phyloP scores from a whole-genome alignment of 805 yeast genomes.

The Grigorovia transvaalensis region DNA sequence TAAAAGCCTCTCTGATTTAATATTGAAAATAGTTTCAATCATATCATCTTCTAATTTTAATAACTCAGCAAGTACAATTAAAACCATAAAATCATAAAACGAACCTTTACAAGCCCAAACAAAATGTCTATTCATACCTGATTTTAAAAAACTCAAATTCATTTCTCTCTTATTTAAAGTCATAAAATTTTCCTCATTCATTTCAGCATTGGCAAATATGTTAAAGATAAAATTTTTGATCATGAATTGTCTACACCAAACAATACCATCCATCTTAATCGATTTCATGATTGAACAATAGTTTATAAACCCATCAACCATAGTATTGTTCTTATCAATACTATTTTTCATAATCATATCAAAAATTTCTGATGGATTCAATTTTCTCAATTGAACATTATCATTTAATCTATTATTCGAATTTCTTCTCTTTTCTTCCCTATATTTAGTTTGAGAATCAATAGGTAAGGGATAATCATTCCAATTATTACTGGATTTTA shows the following conservation, averaged over 20 bases:
- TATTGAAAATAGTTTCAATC: conserved; percentile 18
- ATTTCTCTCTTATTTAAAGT: background rate
- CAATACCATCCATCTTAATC: conserved; percentile 18
- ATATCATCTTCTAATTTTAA: conserved; percentile 15
- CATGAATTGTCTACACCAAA: conserved; percentile 26
- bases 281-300: conserved; percentile 2
- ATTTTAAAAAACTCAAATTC: conserved; percentile 16
- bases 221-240: conserved; percentile 16
- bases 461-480: conserved; percentile 19
- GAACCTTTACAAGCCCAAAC: conserved; percentile 25
- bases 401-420: conserved; percentile 1
- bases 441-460: conserved; percentile 14
- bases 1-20: conserved; percentile 10
- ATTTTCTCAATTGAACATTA: conserved; percentile 8
- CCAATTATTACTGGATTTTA: conserved; percentile 1
- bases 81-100: conserved; percentile 16
- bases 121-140: conserved; percentile 25
- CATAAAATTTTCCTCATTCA: conserved; percentile 2
- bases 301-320: background rate
- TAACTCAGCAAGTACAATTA: conserved; percentile 18
- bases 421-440: conserved; percentile 10
- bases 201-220: conserved; percentile 5
- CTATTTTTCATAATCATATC: conserved; percentile 5
- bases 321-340: background rate
- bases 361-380: conserved; percentile 17